Evolutionary conservation across 257 asterid genomes (phyloP).

Genomic region (Solanum acaule): DNA sequence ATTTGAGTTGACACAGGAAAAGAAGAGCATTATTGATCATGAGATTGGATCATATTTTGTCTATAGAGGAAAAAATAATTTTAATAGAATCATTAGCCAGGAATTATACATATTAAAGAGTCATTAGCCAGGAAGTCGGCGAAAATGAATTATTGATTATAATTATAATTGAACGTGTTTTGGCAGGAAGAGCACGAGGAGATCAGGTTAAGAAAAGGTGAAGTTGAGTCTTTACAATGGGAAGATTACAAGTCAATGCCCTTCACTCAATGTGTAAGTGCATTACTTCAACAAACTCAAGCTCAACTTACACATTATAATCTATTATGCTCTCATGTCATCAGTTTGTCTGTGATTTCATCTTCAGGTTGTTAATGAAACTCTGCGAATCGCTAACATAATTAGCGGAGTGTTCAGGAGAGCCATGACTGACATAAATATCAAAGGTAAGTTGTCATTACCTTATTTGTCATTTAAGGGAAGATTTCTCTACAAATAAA

Average conservation of each 20-base stretch:
- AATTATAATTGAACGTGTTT: not conserved
- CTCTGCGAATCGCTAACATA: conserved; percentile 81
- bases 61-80: not conserved
- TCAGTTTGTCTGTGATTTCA: not conserved
- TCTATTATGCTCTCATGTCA: not conserved
- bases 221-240: conserved; percentile 52
- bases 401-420: conserved; percentile 92
- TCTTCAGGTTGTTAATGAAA: conserved; percentile 79
- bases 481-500: not conserved
- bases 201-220: conserved; percentile 55
- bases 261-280: conserved; percentile 93
- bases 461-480: not conserved
- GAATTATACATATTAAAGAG: not conserved
- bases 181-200: conserved; percentile 84
- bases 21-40: not conserved
- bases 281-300: not conserved
- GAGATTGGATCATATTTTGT: not conserved
- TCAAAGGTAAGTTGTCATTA: conserved; percentile 49
- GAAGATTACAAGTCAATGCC: conserved; percentile 92
- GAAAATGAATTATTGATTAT: not conserved
- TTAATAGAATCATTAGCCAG: not conserved
- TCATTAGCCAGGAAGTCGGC: not conserved
- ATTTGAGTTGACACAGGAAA: not conserved
- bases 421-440: conserved; percentile 62
- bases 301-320: not conserved